Evolutionary conservation across 495 filamentous ascomycete genomes (phyloP).

Genomic region (Glarea lozoyensis): DNA sequence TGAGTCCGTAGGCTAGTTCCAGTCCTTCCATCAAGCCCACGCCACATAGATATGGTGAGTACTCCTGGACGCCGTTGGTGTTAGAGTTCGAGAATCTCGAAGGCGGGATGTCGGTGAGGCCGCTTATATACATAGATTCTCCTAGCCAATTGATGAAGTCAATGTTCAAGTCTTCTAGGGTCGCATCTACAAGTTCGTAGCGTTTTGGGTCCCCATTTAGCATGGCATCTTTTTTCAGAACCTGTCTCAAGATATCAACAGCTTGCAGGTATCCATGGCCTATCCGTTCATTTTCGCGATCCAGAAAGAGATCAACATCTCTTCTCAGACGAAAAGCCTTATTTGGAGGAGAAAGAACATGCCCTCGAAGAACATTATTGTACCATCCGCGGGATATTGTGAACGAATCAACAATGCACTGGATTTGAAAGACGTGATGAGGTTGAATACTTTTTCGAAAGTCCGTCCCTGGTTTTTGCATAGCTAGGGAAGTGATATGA

Average conservation of each 20-base stretch:
- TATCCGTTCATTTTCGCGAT: slow-evolving; percentile 23
- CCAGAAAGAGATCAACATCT: slow-evolving; percentile 36
- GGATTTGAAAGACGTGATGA: slow-evolving; percentile 37
- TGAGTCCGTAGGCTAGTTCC: slow-evolving; percentile 23
- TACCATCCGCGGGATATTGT: slow-evolving; percentile 33
- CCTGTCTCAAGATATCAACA: slow-evolving; percentile 21
- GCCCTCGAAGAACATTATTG: slow-evolving; percentile 21
- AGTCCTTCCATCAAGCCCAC: slow-evolving; percentile 34
- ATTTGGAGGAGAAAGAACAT: slow-evolving; percentile 24
- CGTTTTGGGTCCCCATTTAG: slow-evolving; percentile 23
- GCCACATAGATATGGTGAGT: slow-evolving; percentile 41
- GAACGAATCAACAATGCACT: slow-evolving; percentile 37
- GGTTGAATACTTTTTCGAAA: slow-evolving; percentile 31
- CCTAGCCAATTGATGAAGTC: slow-evolving; percentile 36
- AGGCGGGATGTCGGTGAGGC: slow-evolving; percentile 26
- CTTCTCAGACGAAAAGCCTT: slow-evolving; percentile 26
- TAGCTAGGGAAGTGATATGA: slow-evolving; percentile 28
- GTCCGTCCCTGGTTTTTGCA: slow-evolving; percentile 31
- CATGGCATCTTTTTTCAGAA: slow-evolving; percentile 22
- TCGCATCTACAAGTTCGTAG: slow-evolving; percentile 10
- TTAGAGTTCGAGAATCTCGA: slow-evolving; percentile 34
- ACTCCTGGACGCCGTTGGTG: slow-evolving; percentile 39
- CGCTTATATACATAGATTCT: slow-evolving; percentile 30
- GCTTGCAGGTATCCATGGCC: slow-evolving; percentile 17
- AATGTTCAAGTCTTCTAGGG: slow-evolving; percentile 18